Conservation (phyloP, 306 rosid species). For the Rubus parviflorus region DNA sequence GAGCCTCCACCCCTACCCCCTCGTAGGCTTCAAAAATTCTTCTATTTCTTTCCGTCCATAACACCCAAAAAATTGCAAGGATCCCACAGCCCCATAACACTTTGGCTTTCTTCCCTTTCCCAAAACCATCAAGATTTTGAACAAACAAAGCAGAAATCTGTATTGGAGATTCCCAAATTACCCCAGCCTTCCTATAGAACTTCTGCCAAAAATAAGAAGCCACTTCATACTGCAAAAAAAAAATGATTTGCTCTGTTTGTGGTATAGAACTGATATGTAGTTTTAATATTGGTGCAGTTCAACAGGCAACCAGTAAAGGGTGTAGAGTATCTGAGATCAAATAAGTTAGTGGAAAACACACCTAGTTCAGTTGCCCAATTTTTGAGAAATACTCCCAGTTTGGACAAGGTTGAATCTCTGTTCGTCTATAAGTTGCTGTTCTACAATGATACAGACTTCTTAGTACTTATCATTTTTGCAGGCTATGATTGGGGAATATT, state of each 20-base stretch:
- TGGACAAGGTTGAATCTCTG: slow-evolving; percentile 75
- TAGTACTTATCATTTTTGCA: slow-evolving; percentile 43
- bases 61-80: too few relatives aligned
- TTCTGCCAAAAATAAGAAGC: too few relatives aligned
- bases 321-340: slow-evolving; percentile 77
- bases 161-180: too few relatives aligned
- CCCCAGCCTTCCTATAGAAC: too few relatives aligned
- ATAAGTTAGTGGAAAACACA: slow-evolving; percentile 81
- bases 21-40: too few relatives aligned
- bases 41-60: too few relatives aligned
- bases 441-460: slow-evolving; percentile 29
- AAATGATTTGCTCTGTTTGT: slow-evolving; percentile 25
- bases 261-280: slow-evolving; percentile 44
- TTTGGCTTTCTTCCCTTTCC: too few relatives aligned
- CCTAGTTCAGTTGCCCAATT: slow-evolving; percentile 92
- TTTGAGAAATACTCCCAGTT: slow-evolving; percentile 74
- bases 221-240: too few relatives aligned
- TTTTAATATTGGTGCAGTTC: slow-evolving; percentile 68
- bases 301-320: slow-evolving; percentile 88
- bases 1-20: too few relatives aligned
- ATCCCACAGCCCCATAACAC: too few relatives aligned
- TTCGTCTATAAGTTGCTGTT: slow-evolving; percentile 21
- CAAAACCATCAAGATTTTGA: too few relatives aligned
- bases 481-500: slow-evolving; percentile 94
- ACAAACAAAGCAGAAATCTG: too few relatives aligned